Conservation (phyloP, 495 filamentous ascomycete genomes). For the Penicillium robsamsonii region DNA sequence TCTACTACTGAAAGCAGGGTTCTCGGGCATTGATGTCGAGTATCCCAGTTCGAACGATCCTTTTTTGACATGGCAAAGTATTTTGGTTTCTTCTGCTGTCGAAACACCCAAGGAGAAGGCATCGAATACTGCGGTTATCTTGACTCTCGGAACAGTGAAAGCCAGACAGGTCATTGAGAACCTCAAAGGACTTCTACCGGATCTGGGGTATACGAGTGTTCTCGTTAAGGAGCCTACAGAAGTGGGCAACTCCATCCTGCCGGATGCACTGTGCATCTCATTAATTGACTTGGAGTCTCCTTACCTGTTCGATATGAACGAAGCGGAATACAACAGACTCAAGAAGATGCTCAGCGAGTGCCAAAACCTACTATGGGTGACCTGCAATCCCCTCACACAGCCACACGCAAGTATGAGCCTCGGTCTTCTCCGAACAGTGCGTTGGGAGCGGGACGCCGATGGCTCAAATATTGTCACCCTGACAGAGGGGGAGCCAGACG, state of each 20-base stretch:
- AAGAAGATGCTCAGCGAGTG: constrained; percentile 25
- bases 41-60: constrained; percentile 25
- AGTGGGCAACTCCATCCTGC: not conserved
- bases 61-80: constrained; percentile 29
- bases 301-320: constrained; percentile 5
- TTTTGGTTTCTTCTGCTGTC: constrained; percentile 28
- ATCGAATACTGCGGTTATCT: constrained; percentile 5
- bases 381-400: constrained; percentile 2
- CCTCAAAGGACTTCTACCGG: not conserved
- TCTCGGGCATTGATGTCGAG: constrained; percentile 32
- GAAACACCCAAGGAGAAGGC: not conserved
- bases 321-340: constrained; percentile 9
- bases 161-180: not conserved
- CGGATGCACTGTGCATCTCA: constrained; percentile 15
- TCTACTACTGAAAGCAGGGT: constrained; percentile 23
- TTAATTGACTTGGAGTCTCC: constrained; percentile 18
- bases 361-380: constrained; percentile 40
- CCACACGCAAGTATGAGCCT: constrained; percentile 20
- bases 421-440: constrained; percentile 27
- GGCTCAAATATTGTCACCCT: constrained; percentile 26
- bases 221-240: constrained; percentile 1
- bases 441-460: constrained; percentile 31
- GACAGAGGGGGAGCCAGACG: constrained; percentile 10
- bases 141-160: constrained; percentile 2
- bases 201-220: not conserved